Conservation (phyloP, 768 basidiomycete species). For the Tremella yokohamensis region DNA sequence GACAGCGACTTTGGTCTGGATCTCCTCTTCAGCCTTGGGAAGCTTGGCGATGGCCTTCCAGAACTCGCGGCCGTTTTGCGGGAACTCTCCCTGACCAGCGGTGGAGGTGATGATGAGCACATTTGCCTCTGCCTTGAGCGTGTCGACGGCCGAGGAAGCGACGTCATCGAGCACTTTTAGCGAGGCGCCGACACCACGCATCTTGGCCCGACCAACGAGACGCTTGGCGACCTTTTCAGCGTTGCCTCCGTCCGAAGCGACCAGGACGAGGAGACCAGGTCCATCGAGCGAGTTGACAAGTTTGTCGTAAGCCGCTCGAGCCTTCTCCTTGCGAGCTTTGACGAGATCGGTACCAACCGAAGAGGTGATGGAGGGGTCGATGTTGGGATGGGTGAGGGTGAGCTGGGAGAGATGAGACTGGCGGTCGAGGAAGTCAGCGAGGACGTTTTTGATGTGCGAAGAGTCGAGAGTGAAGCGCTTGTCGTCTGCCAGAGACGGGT, state of each 20-base stretch:
- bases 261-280: constrained; percentile 82
- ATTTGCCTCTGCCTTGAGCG: constrained; percentile 67
- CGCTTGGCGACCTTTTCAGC: constrained; percentile 97
- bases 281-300: constrained; percentile 80
- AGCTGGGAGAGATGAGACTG: constrained; percentile 97
- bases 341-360: constrained; percentile 79
- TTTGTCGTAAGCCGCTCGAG: constrained; percentile 76
- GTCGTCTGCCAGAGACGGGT: constrained; percentile 71
- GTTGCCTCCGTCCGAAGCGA: constrained; percentile 88
- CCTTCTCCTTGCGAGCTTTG: constrained; percentile 75
- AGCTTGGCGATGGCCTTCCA: constrained; percentile 68
- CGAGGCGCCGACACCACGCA: constrained; percentile 73
- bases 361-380: constrained; percentile 76
- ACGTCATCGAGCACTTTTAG: constrained; percentile 77
- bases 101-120: constrained; percentile 85
- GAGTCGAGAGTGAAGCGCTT: constrained; percentile 88
- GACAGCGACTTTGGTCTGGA: constrained; percentile 70
- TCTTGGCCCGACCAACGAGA: constrained; percentile 73
- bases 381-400: constrained; percentile 67
- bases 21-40: constrained; percentile 55
- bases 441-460: constrained; percentile 86
- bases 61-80: constrained; percentile 88
- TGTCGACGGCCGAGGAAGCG: constrained; percentile 58
- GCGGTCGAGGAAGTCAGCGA: constrained; percentile 88
- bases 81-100: constrained; percentile 95